Conservation (phyloP, 371 early-diverging fungal genomes). For the Mucor indicus region DNA sequence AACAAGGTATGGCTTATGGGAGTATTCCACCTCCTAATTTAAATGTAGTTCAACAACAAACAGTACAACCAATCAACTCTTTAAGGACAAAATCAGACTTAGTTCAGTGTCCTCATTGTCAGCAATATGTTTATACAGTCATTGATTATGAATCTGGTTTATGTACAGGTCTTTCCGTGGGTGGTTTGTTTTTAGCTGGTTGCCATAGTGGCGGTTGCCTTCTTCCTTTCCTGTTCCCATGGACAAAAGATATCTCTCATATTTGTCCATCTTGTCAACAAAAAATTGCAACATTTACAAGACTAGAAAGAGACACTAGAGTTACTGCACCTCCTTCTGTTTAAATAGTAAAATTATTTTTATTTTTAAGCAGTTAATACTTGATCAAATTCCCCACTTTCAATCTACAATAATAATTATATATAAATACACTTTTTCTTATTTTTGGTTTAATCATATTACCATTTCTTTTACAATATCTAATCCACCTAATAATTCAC, state of each 20-base stretch:
- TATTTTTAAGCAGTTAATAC: neutral
- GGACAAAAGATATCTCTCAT: slow-evolving; percentile 15
- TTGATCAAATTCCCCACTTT: slow-evolving; percentile 1
- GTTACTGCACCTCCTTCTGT: slow-evolving; percentile 3
- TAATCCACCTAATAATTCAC: slow-evolving; percentile 95
- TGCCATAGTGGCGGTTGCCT: slow-evolving; percentile 10
- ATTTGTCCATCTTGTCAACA: slow-evolving; percentile 16
- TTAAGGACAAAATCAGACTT: slow-evolving; percentile 7
- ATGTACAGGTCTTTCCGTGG: slow-evolving; percentile 16
- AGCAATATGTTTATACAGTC: slow-evolving; percentile 7
- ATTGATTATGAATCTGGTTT: slow-evolving; percentile 14
- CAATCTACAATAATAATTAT: neutral
- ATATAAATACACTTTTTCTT: neutral
- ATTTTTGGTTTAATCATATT: too few relatives aligned
- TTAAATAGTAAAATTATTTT: neutral
- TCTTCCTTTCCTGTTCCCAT: slow-evolving; percentile 16
- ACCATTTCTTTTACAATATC: slow-evolving; percentile 62
- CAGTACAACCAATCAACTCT: neutral
- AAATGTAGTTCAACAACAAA: neutral
- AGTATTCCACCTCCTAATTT: slow-evolving; percentile 3
- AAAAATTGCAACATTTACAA: slow-evolving; percentile 17
- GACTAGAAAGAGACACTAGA: slow-evolving; percentile 17
- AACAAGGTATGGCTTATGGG: slow-evolving; percentile 2
- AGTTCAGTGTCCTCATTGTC: slow-evolving; percentile 19
- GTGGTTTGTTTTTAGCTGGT: slow-evolving; percentile 9